Evolutionary conservation across 78 protist species (phyloP), one percentile per base, ranked within the genome.

Genomic region (Dictyostelium discoideum): DNA sequence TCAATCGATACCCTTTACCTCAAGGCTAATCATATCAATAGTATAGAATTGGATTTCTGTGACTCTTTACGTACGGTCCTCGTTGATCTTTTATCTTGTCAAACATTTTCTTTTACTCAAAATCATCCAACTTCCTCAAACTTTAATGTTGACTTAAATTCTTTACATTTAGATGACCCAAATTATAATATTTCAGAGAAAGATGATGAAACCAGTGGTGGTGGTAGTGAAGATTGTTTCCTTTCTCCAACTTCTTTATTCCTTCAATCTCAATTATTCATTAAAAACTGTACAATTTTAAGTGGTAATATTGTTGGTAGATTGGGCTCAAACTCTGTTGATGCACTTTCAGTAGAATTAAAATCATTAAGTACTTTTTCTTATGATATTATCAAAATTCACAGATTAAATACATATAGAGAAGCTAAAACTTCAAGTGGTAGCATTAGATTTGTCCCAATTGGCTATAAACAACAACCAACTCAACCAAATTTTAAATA

Each of bases 41-140:
- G 11, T 14, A 80, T 88, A 22, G 94, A 78, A 7, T 80, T 88
- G 82, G 94, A 88, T 67, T 88, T 88, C 26, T 88, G 94, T 88
- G 94, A 88, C 22, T 24, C 57, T 11, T 63, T 88, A 3, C 81
- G 94, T 67, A 88, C 65, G 13, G 69, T 46, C n/a, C 24, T 88
- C 6, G 72, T 88, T 76, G 86, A 88, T 88, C 37, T 88, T 42
- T 16, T 80, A 9, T 78, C 94, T 6, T 88, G 94, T 67, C 20
- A 80, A 6, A 16, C 39, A 2, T 88, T 88, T 48, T 60, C 81
- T 11, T 88, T 88, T 18, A 88, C 94, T 14, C 94, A 88, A 54
- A 80, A 80, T 20, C 94, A 88, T 42, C 94, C 94, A 5, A 57
- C 74, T 10, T n/a, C 20, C 22, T 29, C 78, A 54, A 37, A 26